These are phyloP conservation scores for Phytophthora quininea DNA, from an alignment of 352 stramenopile genomes.

Conservation along the genomic window DNA sequence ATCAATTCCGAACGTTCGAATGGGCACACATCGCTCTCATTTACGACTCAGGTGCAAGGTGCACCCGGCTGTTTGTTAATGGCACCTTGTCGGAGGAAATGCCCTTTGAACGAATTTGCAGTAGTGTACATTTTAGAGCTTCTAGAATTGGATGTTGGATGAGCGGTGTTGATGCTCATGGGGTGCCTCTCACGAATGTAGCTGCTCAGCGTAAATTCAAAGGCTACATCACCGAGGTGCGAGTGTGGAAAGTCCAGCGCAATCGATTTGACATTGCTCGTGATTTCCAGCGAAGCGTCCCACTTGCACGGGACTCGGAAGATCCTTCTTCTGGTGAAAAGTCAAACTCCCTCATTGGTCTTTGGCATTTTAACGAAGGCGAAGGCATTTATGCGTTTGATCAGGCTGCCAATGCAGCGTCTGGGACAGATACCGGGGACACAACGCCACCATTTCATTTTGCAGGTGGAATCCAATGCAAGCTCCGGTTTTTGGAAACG, in stretches of 20 bases:
- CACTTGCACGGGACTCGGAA: slow-evolving; percentile 30
- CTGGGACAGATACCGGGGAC: slow-evolving; percentile 24
- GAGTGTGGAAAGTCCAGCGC: slow-evolving; percentile 68
- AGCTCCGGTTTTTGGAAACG: slow-evolving; percentile 61
- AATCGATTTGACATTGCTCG: slow-evolving; percentile 46
- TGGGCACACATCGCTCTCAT: slow-evolving; percentile 76
- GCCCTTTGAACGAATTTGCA: slow-evolving; percentile 48
- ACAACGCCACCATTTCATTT: slow-evolving; percentile 54
- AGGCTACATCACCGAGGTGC: slow-evolving; percentile 75
- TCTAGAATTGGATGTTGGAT: slow-evolving; percentile 80
- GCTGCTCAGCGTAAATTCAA: slow-evolving; percentile 70
- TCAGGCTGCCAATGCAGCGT: slow-evolving; percentile 26
- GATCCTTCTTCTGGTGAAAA: slow-evolving; percentile 13
- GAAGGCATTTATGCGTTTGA: slow-evolving; percentile 73
- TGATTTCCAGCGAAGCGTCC: slow-evolving; percentile 72
- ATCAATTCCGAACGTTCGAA: slow-evolving; percentile 58
- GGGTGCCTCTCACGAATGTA: slow-evolving; percentile 32
- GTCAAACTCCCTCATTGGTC: slow-evolving; percentile 36
- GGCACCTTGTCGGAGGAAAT: slow-evolving; percentile 42
- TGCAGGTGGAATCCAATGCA: slow-evolving; percentile 74
- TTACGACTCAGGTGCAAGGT: slow-evolving; percentile 43
- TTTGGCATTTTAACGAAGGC: slow-evolving; percentile 83
- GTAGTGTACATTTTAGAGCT: slow-evolving; percentile 53
- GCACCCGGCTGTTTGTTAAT: slow-evolving; percentile 62
- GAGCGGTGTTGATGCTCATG: slow-evolving; percentile 49